phyloP scores from a whole-genome alignment of 2,329 filamentous ascomycete genomes.

The Pestalotiopsis sp. region DNA sequence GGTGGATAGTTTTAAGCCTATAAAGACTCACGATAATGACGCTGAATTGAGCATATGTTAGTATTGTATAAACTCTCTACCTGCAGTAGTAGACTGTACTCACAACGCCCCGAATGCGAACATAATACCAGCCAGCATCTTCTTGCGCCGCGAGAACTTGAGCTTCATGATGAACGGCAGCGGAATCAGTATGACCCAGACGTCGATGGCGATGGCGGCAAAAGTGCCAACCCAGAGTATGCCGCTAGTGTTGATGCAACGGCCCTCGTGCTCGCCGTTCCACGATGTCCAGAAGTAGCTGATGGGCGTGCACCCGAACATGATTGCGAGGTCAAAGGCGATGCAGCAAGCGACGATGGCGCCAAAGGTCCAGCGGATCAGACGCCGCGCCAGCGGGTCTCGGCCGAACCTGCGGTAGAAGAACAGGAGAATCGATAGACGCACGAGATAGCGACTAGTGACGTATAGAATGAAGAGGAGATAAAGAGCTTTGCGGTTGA shows the following conservation, averaged over 20 bases:
- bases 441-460: constrained; percentile 14
- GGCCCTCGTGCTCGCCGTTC: constrained; percentile 46
- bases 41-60: neutral
- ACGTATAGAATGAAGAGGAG: constrained; percentile 26
- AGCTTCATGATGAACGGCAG: constrained; percentile 43
- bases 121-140: constrained; percentile 49
- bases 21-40: constrained; percentile 37
- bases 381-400: constrained; percentile 30
- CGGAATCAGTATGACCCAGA: constrained; percentile 53
- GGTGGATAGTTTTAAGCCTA: constrained; percentile 33
- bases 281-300: constrained; percentile 53
- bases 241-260: constrained; percentile 48
- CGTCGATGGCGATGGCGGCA: constrained; percentile 53
- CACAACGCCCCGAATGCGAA: constrained; percentile 48
- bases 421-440: constrained; percentile 51
- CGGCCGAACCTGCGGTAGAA: constrained; percentile 55
- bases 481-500: constrained; percentile 44
- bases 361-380: constrained; percentile 43
- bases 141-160: constrained; percentile 47
- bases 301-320: constrained; percentile 54
- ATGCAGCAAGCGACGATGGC: constrained; percentile 40
- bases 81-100: neutral
- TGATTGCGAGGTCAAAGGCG: constrained; percentile 40
- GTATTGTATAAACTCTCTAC: neutral
- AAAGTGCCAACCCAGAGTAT: constrained; percentile 52